Conservation (phyloP, 2,329 filamentous ascomycete species). For the Sporothrix phasma region DNA sequence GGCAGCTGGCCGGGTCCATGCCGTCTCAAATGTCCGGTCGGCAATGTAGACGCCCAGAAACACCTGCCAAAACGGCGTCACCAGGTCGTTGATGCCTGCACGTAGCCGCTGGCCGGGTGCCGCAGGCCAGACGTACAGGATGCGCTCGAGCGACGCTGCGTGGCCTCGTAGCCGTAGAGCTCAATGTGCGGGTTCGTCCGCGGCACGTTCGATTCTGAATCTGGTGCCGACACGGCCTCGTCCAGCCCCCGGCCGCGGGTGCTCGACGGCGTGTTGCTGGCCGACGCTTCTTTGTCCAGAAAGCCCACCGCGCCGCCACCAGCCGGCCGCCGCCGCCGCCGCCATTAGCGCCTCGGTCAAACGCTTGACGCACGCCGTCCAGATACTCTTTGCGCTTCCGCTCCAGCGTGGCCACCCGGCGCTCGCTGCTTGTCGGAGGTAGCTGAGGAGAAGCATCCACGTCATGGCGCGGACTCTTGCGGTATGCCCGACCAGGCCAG, state of each 20-base stretch:
- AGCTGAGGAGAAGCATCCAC: slow-evolving; percentile 94
- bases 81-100: slow-evolving; percentile 96
- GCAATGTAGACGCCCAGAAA: slow-evolving; percentile 92
- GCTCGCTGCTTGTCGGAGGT: slow-evolving; percentile 91
- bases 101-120: slow-evolving; percentile 93
- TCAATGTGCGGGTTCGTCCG: slow-evolving; percentile 93
- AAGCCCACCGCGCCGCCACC: neutral
- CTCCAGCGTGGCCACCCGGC: slow-evolving; percentile 80
- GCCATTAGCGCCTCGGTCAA: slow-evolving; percentile 51
- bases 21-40: slow-evolving; percentile 82
- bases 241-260: slow-evolving; percentile 48
- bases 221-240: slow-evolving; percentile 97
- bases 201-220: slow-evolving; percentile 97
- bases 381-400: slow-evolving; percentile 94
- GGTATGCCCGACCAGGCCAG: slow-evolving; percentile 92
- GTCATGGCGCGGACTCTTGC: slow-evolving; percentile 95
- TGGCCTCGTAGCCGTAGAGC: slow-evolving; percentile 91
- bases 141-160: slow-evolving; percentile 85
- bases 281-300: neutral
- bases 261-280: slow-evolving; percentile 7
- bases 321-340: slow-evolving; percentile 15
- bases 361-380: slow-evolving; percentile 71
- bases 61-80: slow-evolving; percentile 96
- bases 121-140: slow-evolving; percentile 97
- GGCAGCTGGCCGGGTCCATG: slow-evolving; percentile 97